Conservation (phyloP, 2,329 filamentous ascomycete genomes). For the Lachnellula suecica region DNA sequence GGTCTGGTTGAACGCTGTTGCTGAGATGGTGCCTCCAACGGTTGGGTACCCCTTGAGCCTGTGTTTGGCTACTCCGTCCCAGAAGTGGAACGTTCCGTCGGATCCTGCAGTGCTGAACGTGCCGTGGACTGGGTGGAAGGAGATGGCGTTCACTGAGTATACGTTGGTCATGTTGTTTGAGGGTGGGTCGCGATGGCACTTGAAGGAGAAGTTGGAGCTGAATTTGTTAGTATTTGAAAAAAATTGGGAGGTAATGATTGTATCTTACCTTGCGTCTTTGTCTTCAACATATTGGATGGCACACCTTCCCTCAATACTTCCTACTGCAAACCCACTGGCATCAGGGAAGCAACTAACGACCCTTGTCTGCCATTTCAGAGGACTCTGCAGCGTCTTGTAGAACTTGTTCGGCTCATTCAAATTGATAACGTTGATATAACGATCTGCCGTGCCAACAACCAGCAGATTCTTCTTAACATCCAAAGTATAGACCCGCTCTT, state of each 20-base stretch:
- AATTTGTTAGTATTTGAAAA: constrained; percentile 11
- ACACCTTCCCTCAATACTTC: constrained; percentile 94
- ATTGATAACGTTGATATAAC: constrained; percentile 95
- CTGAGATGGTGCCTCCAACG: constrained; percentile 82
- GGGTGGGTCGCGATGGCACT: constrained; percentile 88
- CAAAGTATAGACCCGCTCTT: constrained; percentile 86
- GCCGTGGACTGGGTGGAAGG: constrained; percentile 93
- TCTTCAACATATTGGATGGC: constrained; percentile 99
- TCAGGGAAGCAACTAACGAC: constrained; percentile 95
- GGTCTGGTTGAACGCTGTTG: constrained; percentile 86
- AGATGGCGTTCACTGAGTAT: constrained; percentile 94
- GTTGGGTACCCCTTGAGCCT: constrained; percentile 84
- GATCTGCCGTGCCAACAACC: constrained; percentile 89
- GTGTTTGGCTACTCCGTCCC: constrained; percentile 91
- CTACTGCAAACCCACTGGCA: constrained; percentile 87
- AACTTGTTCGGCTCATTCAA: constrained; percentile 84
- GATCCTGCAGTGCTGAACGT: constrained; percentile 97
- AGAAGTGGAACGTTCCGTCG: constrained; percentile 96
- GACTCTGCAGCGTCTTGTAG: constrained; percentile 95
- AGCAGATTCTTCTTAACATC: constrained; percentile 86
- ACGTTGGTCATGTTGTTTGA: constrained; percentile 80
- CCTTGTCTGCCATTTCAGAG: constrained; percentile 96
- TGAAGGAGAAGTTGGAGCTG: constrained; percentile 96
- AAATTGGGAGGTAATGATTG: not conserved
- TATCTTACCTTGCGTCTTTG: constrained; percentile 71